phyloP scores from a whole-genome alignment of 345 rosid species.

The Carallia brachiata region DNA sequence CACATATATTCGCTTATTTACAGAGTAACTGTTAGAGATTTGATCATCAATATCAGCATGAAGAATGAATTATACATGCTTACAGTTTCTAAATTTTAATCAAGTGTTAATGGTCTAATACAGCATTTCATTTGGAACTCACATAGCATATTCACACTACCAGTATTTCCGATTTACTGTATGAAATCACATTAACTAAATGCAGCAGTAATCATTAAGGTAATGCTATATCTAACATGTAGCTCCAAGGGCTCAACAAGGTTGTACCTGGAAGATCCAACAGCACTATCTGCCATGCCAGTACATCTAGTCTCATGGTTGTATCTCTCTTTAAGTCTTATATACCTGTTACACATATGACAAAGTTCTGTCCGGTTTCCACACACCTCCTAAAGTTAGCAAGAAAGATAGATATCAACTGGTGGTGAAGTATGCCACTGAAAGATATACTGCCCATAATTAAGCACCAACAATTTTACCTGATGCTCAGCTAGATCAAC shows the following conservation, averaged over 20 bases:
- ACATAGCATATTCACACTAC: too few species aligned
- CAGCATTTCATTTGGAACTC: too few species aligned
- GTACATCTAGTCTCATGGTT: slow-evolving; percentile 71
- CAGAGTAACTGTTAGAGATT: too few species aligned
- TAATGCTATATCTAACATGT: too few species aligned
- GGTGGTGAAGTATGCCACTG: neutral
- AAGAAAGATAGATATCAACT: slow-evolving; percentile 16
- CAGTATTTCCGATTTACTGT: too few species aligned
- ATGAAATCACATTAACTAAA: too few species aligned
- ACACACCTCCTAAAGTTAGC: slow-evolving; percentile 70
- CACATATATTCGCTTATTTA: too few species aligned
- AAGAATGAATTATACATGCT: too few species aligned
- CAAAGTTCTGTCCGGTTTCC: slow-evolving; percentile 94
- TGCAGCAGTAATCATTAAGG: too few species aligned
- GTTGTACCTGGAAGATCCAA: slow-evolving; percentile 79
- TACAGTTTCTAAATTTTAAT: too few species aligned
- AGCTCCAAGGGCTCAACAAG: neutral
- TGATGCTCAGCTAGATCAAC: slow-evolving; percentile 92
- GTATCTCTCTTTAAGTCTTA: slow-evolving; percentile 74
- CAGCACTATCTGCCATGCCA: slow-evolving; percentile 51
- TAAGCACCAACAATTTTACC: slow-evolving; percentile 41
- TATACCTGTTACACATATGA: slow-evolving; percentile 72
- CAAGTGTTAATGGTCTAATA: too few species aligned
- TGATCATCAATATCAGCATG: too few species aligned
- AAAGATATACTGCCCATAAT: neutral